These are phyloP conservation scores for Botryosphaeria dothidea DNA, from an alignment of 2,329 filamentous ascomycete species.

Conservation along the genomic window DNA sequence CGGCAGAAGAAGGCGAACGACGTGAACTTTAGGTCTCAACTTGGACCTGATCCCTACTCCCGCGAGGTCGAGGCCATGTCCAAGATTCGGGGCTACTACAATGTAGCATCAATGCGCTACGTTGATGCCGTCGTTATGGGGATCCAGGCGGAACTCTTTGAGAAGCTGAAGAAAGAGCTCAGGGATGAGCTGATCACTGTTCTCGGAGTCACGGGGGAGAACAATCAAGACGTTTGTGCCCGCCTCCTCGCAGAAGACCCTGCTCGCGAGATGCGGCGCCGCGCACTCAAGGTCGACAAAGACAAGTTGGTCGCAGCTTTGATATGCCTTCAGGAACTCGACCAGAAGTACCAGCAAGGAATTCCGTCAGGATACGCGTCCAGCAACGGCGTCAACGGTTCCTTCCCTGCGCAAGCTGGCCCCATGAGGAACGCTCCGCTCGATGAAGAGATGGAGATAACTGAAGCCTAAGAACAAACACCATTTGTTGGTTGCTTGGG, in stretches of 20 bases:
- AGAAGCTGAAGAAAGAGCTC: not conserved
- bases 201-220: not conserved
- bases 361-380: not conserved
- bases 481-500: too few relatives aligned
- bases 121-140: conserved; percentile 53
- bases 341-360: conserved; percentile 19
- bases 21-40: conserved; percentile 26
- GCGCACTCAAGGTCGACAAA: conserved; percentile 28
- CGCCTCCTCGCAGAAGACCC: conserved; percentile 38
- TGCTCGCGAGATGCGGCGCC: conserved; percentile 29
- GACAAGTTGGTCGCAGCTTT: conserved; percentile 32
- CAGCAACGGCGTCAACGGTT: not conserved
- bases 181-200: conserved; percentile 28
- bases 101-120: conserved; percentile 65
- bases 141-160: conserved; percentile 36
- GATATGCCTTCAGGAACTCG: conserved; percentile 21
- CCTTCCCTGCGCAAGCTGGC: not conserved
- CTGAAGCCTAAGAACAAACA: not conserved
- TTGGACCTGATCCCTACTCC: conserved; percentile 60
- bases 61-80: conserved; percentile 64
- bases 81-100: conserved; percentile 69
- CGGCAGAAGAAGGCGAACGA: conserved; percentile 32
- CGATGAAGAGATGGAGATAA: not conserved
- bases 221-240: conserved; percentile 20
- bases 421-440: not conserved